phyloP scores from a whole-genome alignment of 2,329 filamentous ascomycete species.

The Chaetomium strumarium region DNA sequence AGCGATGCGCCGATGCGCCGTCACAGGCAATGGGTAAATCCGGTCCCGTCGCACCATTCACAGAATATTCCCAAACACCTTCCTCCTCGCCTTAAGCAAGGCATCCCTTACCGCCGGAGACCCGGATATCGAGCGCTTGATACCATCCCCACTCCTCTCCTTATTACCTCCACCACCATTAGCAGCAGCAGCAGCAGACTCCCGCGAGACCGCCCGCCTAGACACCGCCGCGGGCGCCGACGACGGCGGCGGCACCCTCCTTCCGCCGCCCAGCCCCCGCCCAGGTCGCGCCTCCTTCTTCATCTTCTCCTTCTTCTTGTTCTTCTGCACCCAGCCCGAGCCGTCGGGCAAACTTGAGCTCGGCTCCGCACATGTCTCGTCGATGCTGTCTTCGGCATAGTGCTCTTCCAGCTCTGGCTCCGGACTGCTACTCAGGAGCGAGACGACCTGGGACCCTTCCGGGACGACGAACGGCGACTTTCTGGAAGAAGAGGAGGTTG shows the following conservation, averaged over 20 bases:
- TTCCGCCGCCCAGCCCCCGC: conserved; percentile 6
- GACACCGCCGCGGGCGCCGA: background rate
- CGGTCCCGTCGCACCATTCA: too few relatives aligned
- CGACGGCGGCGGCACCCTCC: conserved; percentile 9
- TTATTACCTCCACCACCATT: too few relatives aligned
- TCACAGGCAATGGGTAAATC: too few relatives aligned
- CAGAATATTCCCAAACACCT: too few relatives aligned
- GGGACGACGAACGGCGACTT: conserved; percentile 28
- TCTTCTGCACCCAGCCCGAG: conserved; percentile 14
- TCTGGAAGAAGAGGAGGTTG: background rate
- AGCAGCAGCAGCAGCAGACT: too few relatives aligned
- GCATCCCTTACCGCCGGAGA: too few relatives aligned
- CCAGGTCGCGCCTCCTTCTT: conserved; percentile 16
- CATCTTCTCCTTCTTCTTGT: too few relatives aligned
- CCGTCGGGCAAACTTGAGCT: conserved; percentile 11
- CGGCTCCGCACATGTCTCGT: conserved; percentile 26
- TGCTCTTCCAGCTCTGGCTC: conserved; percentile 32
- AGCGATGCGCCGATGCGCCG: too few relatives aligned
- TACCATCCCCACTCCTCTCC: too few relatives aligned
- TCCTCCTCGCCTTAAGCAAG: too few relatives aligned
- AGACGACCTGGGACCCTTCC: conserved; percentile 33
- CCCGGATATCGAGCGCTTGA: too few relatives aligned
- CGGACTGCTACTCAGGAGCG: conserved; percentile 31
- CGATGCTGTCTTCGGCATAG: conserved; percentile 37
- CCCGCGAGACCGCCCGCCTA: too few relatives aligned